phyloP scores from a whole-genome alignment of 2,329 filamentous ascomycete species.

The Penicillium sp. region DNA sequence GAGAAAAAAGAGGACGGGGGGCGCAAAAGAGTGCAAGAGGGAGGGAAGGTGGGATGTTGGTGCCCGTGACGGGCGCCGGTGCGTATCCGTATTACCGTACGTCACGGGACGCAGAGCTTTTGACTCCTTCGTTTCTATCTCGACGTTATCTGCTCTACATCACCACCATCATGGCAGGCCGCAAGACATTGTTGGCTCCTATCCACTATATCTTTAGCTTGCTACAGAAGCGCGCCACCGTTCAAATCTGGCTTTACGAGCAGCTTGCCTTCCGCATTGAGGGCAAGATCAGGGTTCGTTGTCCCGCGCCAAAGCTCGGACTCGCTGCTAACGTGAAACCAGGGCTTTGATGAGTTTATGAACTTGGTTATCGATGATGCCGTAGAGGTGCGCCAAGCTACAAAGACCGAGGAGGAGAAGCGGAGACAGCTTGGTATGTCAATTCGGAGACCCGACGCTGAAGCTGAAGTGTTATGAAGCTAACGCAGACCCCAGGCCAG shows the following conservation, averaged over 20 bases:
- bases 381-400: slow-evolving; percentile 80
- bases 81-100: slow-evolving; percentile 21
- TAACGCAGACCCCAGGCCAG: slow-evolving; percentile 54
- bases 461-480: neutral
- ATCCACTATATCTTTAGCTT: slow-evolving; percentile 95
- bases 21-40: slow-evolving; percentile 12
- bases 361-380: slow-evolving; percentile 96
- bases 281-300: slow-evolving; percentile 78
- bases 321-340: neutral
- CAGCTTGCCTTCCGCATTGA: slow-evolving; percentile 91
- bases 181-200: slow-evolving; percentile 67
- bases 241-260: slow-evolving; percentile 96
- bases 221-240: slow-evolving; percentile 73
- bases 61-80: slow-evolving; percentile 14
- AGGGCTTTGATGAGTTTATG: slow-evolving; percentile 99
- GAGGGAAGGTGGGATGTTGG: slow-evolving; percentile 24
- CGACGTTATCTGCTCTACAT: slow-evolving; percentile 7
- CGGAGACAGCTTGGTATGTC: slow-evolving; percentile 69
- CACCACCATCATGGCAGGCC: slow-evolving; percentile 51
- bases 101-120: slow-evolving; percentile 24
- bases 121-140: slow-evolving; percentile 10
- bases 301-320: neutral
- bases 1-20: neutral
- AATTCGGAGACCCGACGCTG: neutral
- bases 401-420: slow-evolving; percentile 74